A percentile compares a stretch with the other conserved stretches of the same genome.
Evolutionary conservation across 1,139 yeast genomes (phyloP).

Genomic region (Yamadazyma buinensis): DNA sequence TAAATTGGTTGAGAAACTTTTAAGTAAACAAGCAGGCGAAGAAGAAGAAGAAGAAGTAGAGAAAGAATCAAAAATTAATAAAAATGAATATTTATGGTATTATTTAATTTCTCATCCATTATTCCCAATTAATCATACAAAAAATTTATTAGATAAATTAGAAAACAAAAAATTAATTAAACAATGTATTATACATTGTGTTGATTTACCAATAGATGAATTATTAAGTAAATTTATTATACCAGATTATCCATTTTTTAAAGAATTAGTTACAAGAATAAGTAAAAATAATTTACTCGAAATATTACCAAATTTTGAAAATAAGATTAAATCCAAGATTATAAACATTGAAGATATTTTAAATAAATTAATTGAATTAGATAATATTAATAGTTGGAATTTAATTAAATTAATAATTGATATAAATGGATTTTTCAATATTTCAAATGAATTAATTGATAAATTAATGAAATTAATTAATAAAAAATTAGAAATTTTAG

Average conservation of each 20-base stretch:
- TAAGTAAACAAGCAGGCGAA: constrained; percentile 9
- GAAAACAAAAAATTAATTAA: constrained; percentile 61
- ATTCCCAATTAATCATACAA: constrained; percentile 60
- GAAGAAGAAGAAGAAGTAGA: constrained; percentile 13
- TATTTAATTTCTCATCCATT: constrained; percentile 84
- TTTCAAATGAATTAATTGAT: constrained; percentile 45
- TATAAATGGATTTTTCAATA: constrained; percentile 56
- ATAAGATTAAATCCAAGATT: not conserved
- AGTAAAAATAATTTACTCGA: constrained; percentile 24
- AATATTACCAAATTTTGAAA: constrained; percentile 33
- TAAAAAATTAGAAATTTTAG: constrained; percentile 46
- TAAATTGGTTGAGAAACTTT: constrained; percentile 12
- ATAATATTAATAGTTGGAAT: constrained; percentile 49
- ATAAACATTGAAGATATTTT: constrained; percentile 40
- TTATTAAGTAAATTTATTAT: constrained; percentile 51
- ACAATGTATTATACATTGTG: constrained; percentile 79
- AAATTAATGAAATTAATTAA: constrained; percentile 44
- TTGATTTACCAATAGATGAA: constrained; percentile 61
- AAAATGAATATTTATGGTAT: constrained; percentile 39
- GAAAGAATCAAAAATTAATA: constrained; percentile 17
- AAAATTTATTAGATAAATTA: constrained; percentile 46
- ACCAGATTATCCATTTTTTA: constrained; percentile 53
- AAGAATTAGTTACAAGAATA: constrained; percentile 53
- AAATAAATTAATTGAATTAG: constrained; percentile 23
- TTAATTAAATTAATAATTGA: constrained; percentile 63